phyloP scores from a whole-genome alignment of 2,329 filamentous ascomycete species.

The Phialophora tarda region DNA sequence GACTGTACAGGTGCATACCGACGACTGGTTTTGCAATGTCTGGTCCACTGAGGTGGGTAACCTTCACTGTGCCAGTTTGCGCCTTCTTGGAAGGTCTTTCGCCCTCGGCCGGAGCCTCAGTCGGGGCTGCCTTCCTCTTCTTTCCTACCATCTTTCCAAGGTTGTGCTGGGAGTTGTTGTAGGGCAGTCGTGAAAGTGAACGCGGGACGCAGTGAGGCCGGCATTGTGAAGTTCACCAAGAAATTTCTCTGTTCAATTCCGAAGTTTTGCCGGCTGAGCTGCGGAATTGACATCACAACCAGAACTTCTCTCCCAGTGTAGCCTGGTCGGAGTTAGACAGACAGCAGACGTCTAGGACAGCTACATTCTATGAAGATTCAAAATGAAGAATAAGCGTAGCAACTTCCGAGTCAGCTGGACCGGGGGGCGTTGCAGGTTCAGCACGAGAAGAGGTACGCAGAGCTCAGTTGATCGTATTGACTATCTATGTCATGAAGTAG shows the following conservation, averaged over 20 bases:
- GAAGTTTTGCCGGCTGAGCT: slow-evolving; percentile 1
- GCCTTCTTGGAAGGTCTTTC: slow-evolving; percentile 35
- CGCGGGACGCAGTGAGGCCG: not conserved
- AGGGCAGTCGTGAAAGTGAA: not conserved
- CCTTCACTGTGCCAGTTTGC: slow-evolving; percentile 33
- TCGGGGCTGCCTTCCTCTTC: slow-evolving; percentile 37
- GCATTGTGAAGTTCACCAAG: not conserved
- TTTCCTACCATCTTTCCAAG: slow-evolving; percentile 28
- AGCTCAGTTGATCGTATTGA: slow-evolving; percentile 20
- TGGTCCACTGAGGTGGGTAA: slow-evolving; percentile 31
- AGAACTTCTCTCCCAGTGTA: not conserved
- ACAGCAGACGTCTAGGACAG: not conserved
- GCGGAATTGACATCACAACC: not conserved
- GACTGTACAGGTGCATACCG: slow-evolving; percentile 28
- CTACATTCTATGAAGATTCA: not conserved
- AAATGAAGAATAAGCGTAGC: not conserved
- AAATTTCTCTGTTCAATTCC: slow-evolving; percentile 6
- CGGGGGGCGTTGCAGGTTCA: not conserved
- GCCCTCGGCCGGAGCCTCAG: slow-evolving; percentile 13
- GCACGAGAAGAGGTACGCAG: not conserved
- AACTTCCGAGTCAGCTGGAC: not conserved
- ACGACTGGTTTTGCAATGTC: slow-evolving; percentile 37
- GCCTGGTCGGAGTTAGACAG: not conserved
- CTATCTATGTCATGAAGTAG: slow-evolving; percentile 18
- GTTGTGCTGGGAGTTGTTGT: not conserved